Conservation (phyloP, 192 early-diverging fungal genomes). For the Backusella tarrabulga region DNA sequence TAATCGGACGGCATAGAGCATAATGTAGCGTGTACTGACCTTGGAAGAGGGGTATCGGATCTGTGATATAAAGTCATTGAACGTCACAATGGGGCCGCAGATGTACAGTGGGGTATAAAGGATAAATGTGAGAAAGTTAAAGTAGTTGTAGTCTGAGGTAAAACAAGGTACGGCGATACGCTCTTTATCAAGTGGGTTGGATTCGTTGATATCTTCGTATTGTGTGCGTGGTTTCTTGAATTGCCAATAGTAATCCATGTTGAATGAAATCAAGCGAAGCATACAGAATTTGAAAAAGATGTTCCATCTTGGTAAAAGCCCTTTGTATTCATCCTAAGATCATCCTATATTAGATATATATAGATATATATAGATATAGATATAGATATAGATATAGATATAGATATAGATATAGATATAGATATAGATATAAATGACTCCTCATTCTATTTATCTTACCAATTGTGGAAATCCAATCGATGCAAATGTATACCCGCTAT, state of each 20-base stretch:
- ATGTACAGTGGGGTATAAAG: constrained; percentile 89
- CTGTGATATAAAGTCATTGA: constrained; percentile 89
- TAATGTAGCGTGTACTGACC: constrained; percentile 26
- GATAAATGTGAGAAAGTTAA: constrained; percentile 76
- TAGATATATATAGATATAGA: not conserved
- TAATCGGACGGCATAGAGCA: constrained; percentile 70
- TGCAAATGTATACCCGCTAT: constrained; percentile 65
- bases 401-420: not conserved
- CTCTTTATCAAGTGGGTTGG: constrained; percentile 50
- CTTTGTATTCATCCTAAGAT: constrained; percentile 59
- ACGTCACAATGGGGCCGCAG: constrained; percentile 93
- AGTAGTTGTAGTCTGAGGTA: constrained; percentile 69
- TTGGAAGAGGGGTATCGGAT: constrained; percentile 43
- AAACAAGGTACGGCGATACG: constrained; percentile 56
- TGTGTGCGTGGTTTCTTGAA: constrained; percentile 27
- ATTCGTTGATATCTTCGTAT: constrained; percentile 29
- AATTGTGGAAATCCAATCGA: constrained; percentile 4
- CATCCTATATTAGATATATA: too few species aligned
- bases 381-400: not conserved
- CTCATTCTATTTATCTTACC: not conserved
- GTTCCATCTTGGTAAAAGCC: constrained; percentile 80
- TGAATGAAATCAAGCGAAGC: constrained; percentile 89
- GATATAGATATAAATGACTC: not conserved
- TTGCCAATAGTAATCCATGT: constrained; percentile 91
- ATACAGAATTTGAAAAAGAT: constrained; percentile 87